Base-by-base conservation (phyloP, 2,329 filamentous ascomycete species). In the Fusarium domesticum region DNA sequence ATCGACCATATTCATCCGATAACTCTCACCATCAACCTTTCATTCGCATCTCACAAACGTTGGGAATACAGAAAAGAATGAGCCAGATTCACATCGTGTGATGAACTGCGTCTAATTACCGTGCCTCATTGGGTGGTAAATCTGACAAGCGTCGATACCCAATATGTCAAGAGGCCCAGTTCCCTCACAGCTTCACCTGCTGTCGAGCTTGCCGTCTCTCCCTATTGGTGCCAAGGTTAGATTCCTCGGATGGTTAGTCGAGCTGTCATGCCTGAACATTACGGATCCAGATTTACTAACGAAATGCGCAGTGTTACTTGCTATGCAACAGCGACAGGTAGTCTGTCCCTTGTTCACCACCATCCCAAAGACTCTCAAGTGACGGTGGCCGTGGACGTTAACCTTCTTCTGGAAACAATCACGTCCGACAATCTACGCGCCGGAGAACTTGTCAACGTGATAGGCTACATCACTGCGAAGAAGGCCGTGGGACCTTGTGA, bases 401-500 rank as follows among this genome's bases (percentile, higher is more conserved):
- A 80, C 40, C 78, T 91, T 52, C 66, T 95, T 3, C 75, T 95
- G 5, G 77, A 83, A 57, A 75, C 70, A 8, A 68, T 93, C 45
- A 80, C 78, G 16, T 68, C 76, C 17, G 76, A 83, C 43, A 75
- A 87, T 39, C 76, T 86, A 40, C 76, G 82, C 39, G 70, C 86
- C 18, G 92, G 92, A n/a, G 77, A 85, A 47, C 96, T 91, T 90
- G 68, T 96, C 38, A 95, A 96, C 63, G 76, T 96, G 4, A 80
- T 96, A 53, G 92, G 91, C 6, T 95, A 95, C 64, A 73, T 91
- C 42, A 75, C 72, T 16, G 44, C 54, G n/a, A 56, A 52, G 41
- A 48, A 51, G 10, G 34, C 41, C 35, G 28, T 37, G 16, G 40
- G 39, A 36, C 34, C 39, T 17, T 35, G 45, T 36, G 44, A 50